A percentile compares a stretch with the other conserved stretches of the same genome.
phyloP scores from a whole-genome alignment of 495 filamentous ascomycete species.

The Penicillium lividum region DNA sequence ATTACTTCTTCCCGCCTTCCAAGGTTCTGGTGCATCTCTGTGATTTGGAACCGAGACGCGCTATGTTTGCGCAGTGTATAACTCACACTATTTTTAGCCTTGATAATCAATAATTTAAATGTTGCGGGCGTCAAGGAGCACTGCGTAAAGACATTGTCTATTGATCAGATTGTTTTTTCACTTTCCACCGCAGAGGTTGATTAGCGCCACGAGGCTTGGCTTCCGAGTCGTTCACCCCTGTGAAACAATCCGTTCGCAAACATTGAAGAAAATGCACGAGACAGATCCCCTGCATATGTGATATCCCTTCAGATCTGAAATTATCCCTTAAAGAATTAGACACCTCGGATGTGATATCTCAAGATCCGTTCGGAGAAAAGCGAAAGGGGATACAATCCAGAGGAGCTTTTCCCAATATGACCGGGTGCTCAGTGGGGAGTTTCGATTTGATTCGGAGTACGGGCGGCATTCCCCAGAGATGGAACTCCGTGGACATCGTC shows the following conservation, averaged over 20 bases:
- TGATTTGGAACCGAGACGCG: background rate
- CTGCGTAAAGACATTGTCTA: background rate
- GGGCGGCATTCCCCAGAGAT: background rate
- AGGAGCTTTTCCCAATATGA: too few relatives aligned
- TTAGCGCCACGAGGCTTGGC: background rate
- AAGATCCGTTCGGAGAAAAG: background rate
- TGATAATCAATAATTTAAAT: background rate
- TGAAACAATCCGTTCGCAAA: background rate
- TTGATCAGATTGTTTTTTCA: background rate
- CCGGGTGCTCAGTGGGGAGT: too few relatives aligned
- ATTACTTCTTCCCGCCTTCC: background rate
- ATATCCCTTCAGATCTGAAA: background rate
- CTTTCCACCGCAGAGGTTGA: background rate
- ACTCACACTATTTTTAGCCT: background rate
- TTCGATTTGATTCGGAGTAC: background rate
- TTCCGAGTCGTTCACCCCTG: background rate
- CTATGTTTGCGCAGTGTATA: background rate
- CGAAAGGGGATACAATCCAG: background rate
- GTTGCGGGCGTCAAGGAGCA: background rate
- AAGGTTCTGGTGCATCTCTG: background rate
- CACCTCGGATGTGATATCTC: background rate
- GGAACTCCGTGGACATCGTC: background rate
- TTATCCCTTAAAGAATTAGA: background rate
- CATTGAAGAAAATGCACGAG: background rate
- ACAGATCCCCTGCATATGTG: background rate